Base-by-base conservation (phyloP, 2,329 filamentous ascomycete genomes). In the Elsinoe australis region DNA sequence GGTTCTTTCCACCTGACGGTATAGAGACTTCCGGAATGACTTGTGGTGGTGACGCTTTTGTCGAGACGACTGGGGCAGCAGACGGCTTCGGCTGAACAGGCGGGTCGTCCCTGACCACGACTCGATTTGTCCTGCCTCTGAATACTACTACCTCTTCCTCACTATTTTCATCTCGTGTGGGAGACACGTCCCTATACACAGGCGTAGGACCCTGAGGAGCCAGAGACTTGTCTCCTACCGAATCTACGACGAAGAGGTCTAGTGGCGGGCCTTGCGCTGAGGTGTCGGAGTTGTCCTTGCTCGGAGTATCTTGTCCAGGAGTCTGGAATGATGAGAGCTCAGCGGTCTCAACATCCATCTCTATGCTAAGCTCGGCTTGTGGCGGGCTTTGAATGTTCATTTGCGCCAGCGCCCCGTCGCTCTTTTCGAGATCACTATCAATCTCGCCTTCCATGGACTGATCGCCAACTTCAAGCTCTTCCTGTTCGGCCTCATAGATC, bases 121-220 rank as follows among this genome's bases (percentile, higher is more conserved):
- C 51, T 31, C 49, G 55, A 38, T 53, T 57, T 32, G 28, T 18
- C 19, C 80, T 71, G 31, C 80, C 80, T 50, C 70, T 74, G 59
- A 85, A 87, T 0, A 86, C 58, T 38, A 88, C 79, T 4, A 87
- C 69, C 54, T 95, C 86, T 39, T 85, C 84, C 57, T 82, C 84
- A 0, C 83, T 85, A 8, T 34, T 33, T 8, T 29, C 33, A 7
- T 31, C 15, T 17, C 3, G 15, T 6, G 15, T 6, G 8, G 26
- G 26, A 3, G 32, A 31, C 7, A 31, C 32, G 5, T 48, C 33
- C 10, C 45, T 12, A 28, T 22, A n/a, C 4, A 48, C 17, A 10
- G 45, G 45, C 7, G 34, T 12, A n/a, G 45, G 24, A 9, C 53
- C 31, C 17, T 46, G 21, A 35, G 51, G 49, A 14, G 51, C 54